phyloP scores from a whole-genome alignment of 768 basidiomycete genomes.

The Pisolithus albus region DNA sequence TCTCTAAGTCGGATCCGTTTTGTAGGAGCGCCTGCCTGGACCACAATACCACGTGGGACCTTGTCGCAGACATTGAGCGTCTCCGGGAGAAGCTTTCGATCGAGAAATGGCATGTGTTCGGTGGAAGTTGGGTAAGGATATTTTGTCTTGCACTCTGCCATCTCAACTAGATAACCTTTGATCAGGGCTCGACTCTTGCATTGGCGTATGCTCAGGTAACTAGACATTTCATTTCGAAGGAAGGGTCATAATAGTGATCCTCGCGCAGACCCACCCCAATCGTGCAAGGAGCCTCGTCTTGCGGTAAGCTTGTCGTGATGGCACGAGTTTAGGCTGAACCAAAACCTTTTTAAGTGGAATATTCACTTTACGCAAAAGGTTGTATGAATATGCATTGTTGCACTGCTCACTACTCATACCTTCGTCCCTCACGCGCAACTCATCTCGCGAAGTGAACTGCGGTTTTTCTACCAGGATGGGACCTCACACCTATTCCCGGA shows the following conservation, averaged over 20 bases:
- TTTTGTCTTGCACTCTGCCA: neutral
- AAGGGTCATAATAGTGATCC: neutral
- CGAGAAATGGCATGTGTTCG: conserved; percentile 91
- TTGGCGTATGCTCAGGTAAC: conserved; percentile 78
- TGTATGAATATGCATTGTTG: neutral
- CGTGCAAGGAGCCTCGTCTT: conserved; percentile 74
- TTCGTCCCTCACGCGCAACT: neutral
- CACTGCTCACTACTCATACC: neutral
- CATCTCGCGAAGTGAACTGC: conserved; percentile 52
- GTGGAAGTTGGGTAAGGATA: conserved; percentile 78
- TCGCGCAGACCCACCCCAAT: conserved; percentile 64
- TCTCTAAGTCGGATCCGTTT: conserved; percentile 3
- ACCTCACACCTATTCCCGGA: conserved; percentile 79
- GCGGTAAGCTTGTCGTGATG: conserved; percentile 37
- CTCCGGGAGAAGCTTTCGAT: conserved; percentile 69
- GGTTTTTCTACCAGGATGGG: conserved; percentile 91
- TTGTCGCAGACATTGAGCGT: conserved; percentile 85
- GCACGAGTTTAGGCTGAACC: neutral
- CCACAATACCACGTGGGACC: conserved; percentile 92
- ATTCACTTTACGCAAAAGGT: conserved; percentile 80
- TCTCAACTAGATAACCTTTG: neutral
- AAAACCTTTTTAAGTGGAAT: conserved; percentile 60
- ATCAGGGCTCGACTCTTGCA: conserved; percentile 77
- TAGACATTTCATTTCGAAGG: neutral
- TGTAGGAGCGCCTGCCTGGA: conserved; percentile 63